phyloP scores from a whole-genome alignment of 805 yeast species.

The Candida golubevii region DNA sequence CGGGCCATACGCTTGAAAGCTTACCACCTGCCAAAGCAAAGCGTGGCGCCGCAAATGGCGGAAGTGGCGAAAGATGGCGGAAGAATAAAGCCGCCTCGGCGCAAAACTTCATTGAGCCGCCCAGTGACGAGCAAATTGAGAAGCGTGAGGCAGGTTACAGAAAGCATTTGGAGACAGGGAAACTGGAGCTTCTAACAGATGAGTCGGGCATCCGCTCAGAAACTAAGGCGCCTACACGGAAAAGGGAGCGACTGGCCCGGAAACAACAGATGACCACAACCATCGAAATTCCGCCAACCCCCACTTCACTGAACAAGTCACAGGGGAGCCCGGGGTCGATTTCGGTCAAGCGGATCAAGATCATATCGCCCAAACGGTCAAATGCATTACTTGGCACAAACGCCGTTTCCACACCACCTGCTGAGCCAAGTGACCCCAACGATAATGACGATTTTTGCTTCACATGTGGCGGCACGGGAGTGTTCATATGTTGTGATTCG shows the following conservation, averaged over 20 bases:
- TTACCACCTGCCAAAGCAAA: constrained; percentile 58
- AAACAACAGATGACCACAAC: constrained; percentile 4
- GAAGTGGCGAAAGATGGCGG: constrained; percentile 29
- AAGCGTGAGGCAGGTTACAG: constrained; percentile 11
- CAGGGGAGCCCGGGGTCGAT: constrained; percentile 6
- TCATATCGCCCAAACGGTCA: constrained; percentile 32
- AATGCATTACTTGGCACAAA: constrained; percentile 18
- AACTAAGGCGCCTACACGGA: constrained; percentile 11
- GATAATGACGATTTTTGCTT: constrained; percentile 84
- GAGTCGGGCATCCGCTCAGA: constrained; percentile 13
- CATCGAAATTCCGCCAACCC: constrained; percentile 4
- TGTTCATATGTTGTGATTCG: constrained; percentile 87
- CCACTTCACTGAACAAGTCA: background rate
- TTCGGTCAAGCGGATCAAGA: constrained; percentile 19
- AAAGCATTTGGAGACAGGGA: constrained; percentile 13
- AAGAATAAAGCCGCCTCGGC: constrained; percentile 16
- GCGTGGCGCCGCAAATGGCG: constrained; percentile 53
- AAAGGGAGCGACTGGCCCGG: background rate
- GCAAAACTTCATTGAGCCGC: constrained; percentile 1
- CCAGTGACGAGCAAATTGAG: constrained; percentile 17
- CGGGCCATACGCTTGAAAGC: constrained; percentile 72
- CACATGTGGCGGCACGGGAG: constrained; percentile 87
- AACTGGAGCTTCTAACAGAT: constrained; percentile 14
- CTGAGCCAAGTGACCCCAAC: constrained; percentile 13
- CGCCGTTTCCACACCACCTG: constrained; percentile 8